phyloP scores from a whole-genome alignment of 2,329 filamentous ascomycete genomes.

The Fusarium verrucosum region DNA sequence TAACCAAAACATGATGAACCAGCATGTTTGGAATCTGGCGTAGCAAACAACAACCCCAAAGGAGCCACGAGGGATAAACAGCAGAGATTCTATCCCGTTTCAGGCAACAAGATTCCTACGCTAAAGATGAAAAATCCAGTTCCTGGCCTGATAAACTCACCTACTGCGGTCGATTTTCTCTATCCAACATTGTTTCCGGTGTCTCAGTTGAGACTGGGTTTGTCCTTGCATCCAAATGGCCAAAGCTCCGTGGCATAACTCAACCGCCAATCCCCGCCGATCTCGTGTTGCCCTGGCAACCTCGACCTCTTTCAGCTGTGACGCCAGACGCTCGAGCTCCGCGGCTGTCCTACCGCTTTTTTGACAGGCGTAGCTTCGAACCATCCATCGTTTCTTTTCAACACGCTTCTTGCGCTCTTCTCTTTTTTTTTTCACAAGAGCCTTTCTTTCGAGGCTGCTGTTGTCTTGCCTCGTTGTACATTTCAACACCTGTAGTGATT shows the following conservation, averaged over 20 bases:
- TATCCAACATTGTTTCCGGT: slow-evolving; percentile 9
- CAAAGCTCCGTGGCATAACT: slow-evolving; percentile 25
- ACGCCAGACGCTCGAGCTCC: slow-evolving; percentile 29
- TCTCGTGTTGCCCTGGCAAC: slow-evolving; percentile 26
- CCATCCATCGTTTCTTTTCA: slow-evolving; percentile 23
- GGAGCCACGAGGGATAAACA: not conserved
- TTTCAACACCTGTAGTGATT: slow-evolving; percentile 12
- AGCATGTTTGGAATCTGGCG: not conserved
- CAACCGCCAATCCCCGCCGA: slow-evolving; percentile 24
- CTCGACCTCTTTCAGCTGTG: slow-evolving; percentile 15
- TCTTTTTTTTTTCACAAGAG: slow-evolving; percentile 16
- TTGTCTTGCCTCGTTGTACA: slow-evolving; percentile 14
- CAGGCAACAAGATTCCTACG: not conserved
- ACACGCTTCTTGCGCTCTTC: slow-evolving; percentile 28
- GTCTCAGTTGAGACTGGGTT: slow-evolving; percentile 10
- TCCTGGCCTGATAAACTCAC: not conserved
- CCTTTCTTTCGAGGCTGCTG: slow-evolving; percentile 21
- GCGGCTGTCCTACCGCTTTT: slow-evolving; percentile 38
- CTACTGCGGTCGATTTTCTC: not conserved
- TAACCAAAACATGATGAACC: not conserved
- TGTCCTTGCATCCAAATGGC: slow-evolving; percentile 14
- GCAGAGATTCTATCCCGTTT: not conserved
- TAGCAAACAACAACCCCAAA: not conserved
- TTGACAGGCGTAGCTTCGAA: slow-evolving; percentile 37
- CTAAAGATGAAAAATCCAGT: not conserved